These are phyloP conservation scores for Globisporangium alternatum DNA, from an alignment of 352 stramenopile genomes.

Conservation along the genomic window DNA sequence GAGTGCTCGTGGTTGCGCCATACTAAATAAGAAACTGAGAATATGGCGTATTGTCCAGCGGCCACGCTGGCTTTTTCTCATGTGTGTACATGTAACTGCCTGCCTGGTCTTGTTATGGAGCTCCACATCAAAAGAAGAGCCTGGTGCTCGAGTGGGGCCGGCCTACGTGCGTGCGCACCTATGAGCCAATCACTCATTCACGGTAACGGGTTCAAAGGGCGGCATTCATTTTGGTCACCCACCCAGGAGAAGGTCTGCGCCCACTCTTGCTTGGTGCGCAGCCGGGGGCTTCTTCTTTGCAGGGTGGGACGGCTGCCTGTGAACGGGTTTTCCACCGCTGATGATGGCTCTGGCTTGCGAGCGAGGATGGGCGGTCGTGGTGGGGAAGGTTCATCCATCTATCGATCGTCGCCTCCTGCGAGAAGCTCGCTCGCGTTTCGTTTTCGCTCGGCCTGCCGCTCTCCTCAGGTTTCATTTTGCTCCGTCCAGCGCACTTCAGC, in stretches of 20 bases:
- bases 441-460: background rate
- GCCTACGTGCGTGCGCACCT: background rate
- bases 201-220: background rate
- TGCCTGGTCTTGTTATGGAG: too few relatives aligned
- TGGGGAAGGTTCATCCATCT: background rate
- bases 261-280: constrained; percentile 1
- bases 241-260: too few relatives aligned
- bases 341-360: background rate
- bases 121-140: background rate
- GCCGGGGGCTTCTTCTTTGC: background rate
- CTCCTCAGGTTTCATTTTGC: constrained; percentile 15
- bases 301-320: background rate
- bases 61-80: too few relatives aligned
- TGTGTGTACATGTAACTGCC: too few relatives aligned
- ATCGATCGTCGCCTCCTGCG: background rate
- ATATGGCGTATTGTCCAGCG: too few relatives aligned
- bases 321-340: constrained; percentile 1
- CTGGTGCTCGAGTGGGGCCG: background rate
- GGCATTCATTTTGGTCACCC: background rate
- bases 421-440: background rate
- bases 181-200: background rate
- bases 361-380: background rate
- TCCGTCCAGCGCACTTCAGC: constrained; percentile 1
- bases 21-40: too few relatives aligned
- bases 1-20: too few relatives aligned